Base-by-base conservation (phyloP, 2,329 filamentous ascomycete species). In the Hymenoscyphus fraxineus region DNA sequence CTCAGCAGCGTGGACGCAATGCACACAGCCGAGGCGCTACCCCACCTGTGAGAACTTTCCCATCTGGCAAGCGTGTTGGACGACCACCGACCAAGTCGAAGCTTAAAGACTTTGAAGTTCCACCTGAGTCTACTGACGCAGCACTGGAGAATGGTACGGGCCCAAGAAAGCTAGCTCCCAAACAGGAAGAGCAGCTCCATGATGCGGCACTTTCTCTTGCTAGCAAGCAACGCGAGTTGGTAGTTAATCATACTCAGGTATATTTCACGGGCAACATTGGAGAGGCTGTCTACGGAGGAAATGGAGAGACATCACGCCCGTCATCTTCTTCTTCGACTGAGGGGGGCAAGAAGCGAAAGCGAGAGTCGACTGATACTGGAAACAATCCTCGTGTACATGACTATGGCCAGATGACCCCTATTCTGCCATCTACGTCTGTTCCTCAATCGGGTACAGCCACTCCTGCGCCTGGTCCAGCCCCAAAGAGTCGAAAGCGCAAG, bases 61-160 rank as follows among this genome's bases (percentile, higher is more conserved):
- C 71, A 44, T 74, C 73, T 44, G 73, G 73, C 31, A 74, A 74
- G 62, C 68, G 70, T 41, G 67, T 74, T 32, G 73, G 73, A 59
- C 69, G 73, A n/a, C 74, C 73, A 63, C 72, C 73, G 13, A 68
- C 66, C n/a, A 69, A 71, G n/a, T 73, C 71, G 27, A 73, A 71
- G 58, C 64, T 74, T 6, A 67, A 72, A 58, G 67, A 69, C 51
- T 61, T 71, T 35, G 64, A 71, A 35, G 60, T 67, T 41, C 68
- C 69, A 56, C 65, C 69, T 6, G 59, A 67, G 19, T 66, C 66
- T 7, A 63, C 65, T 54, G 65, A 64, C 10, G 63, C 68, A 32
- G 59, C 47, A 58, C 61, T 59, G 54, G 57, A 65, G 16, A 58
- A 51, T 61, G 66, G 54, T 16, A 55, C 35, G 16, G 61, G 40